Evolutionary conservation across 768 basidiomycete genomes (phyloP).

Genomic region (Steccherinum ochraceum): DNA sequence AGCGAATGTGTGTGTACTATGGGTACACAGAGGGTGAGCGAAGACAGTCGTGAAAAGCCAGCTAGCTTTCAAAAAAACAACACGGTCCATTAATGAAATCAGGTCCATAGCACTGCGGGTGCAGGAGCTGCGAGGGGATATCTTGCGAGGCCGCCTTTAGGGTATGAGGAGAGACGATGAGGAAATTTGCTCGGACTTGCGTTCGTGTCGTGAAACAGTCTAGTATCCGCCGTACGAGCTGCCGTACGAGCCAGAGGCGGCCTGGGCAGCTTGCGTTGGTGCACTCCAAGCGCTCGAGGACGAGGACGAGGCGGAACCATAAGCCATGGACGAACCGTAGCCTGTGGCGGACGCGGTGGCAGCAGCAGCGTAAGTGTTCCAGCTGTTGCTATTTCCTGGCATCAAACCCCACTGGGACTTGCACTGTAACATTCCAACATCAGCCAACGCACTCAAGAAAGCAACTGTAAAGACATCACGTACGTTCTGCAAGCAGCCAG

Average conservation of each 20-base stretch:
- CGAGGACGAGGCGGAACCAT: constrained; percentile 17
- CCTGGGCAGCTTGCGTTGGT: background rate
- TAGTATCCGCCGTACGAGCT: too few species aligned
- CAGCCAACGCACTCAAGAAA: constrained; percentile 10
- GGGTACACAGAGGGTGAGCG: too few species aligned
- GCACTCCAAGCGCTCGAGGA: constrained; percentile 3
- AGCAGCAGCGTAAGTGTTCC: constrained; percentile 32
- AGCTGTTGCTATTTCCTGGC: constrained; percentile 42
- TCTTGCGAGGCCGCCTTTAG: background rate
- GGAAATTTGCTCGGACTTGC: background rate
- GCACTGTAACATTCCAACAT: constrained; percentile 33
- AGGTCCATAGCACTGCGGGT: background rate
- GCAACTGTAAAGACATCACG: constrained; percentile 8
- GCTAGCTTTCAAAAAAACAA: too few species aligned
- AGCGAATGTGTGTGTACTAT: too few species aligned
- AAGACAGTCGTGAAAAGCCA: too few species aligned
- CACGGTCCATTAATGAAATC: too few species aligned
- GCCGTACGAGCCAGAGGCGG: background rate
- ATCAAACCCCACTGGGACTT: constrained; percentile 50
- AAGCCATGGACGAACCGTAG: constrained; percentile 5
- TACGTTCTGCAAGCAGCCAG: constrained; percentile 47
- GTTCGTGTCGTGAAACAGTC: too few species aligned
- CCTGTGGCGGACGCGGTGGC: constrained; percentile 14
- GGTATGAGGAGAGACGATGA: background rate
- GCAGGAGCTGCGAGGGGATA: too few species aligned